These are phyloP conservation scores for Clarireedia hainanense DNA, from an alignment of 2,329 filamentous ascomycete genomes.

Conservation along the genomic window DNA sequence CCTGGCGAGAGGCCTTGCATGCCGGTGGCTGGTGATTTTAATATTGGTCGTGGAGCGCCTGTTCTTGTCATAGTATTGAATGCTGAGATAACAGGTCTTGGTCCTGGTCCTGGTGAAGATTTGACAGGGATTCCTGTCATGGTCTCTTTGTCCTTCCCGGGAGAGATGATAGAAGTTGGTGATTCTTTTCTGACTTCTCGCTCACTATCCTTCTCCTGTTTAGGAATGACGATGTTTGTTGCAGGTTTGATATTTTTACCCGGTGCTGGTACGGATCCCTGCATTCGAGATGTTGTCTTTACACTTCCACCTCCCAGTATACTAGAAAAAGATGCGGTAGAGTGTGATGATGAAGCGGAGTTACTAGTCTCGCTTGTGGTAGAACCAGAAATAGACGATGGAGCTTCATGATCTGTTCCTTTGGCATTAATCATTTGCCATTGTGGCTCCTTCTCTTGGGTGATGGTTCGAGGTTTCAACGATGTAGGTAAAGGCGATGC, in stretches of 20 bases:
- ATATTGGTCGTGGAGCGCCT: background rate
- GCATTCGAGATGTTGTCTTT: background rate
- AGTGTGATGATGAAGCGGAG: constrained; percentile 16
- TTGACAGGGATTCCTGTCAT: background rate
- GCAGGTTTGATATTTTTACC: no score
- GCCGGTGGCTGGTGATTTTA: background rate
- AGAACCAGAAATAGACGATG: constrained; percentile 11
- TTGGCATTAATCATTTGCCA: constrained; percentile 23
- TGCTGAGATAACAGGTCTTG: constrained; percentile 2
- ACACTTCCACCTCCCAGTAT: background rate
- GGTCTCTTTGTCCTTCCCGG: background rate
- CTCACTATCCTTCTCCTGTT: background rate
- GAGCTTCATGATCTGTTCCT: background rate
- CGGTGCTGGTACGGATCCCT: no score
- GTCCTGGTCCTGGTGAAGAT: background rate
- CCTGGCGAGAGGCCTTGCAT: background rate
- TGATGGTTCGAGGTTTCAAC: constrained; percentile 15
- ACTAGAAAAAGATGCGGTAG: constrained; percentile 8
- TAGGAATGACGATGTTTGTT: background rate
- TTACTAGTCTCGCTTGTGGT: constrained; percentile 7
- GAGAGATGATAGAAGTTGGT: background rate
- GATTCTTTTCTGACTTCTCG: background rate
- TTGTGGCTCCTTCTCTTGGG: constrained; percentile 13
- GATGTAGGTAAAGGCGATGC: constrained; percentile 7
- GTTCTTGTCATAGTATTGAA: constrained; percentile 1